Evolutionary conservation across 208 protist genomes (phyloP).

Genomic region (Leishmania aethiopica): DNA sequence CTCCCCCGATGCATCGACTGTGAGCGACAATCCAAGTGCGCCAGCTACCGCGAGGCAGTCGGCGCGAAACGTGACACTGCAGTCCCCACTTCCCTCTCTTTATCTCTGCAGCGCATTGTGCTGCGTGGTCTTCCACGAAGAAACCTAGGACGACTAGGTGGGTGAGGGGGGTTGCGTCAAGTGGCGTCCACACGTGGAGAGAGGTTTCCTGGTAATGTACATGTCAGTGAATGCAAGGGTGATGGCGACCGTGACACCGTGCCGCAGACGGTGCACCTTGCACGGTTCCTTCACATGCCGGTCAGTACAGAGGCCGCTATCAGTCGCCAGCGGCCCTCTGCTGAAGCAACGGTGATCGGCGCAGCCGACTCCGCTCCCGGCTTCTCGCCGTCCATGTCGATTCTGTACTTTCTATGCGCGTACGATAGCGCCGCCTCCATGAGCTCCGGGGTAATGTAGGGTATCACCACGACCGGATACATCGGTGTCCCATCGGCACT

Average conservation of each 20-base stretch:
- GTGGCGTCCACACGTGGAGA: not conserved
- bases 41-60: not conserved
- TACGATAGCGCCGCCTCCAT: constrained; percentile 56
- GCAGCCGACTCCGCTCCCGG: constrained; percentile 20
- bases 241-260: not conserved
- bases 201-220: not conserved
- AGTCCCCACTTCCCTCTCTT: not conserved
- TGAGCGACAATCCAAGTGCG: not conserved
- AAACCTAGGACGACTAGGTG: not conserved
- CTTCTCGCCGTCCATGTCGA: constrained; percentile 71
- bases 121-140: not conserved
- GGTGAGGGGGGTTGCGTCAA: not conserved
- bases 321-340: constrained; percentile 26
- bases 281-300: constrained; percentile 35
- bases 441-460: constrained; percentile 41
- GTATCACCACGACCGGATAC: constrained; percentile 58
- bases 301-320: constrained; percentile 53
- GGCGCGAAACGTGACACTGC: not conserved
- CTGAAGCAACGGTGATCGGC: constrained; percentile 24
- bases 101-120: not conserved
- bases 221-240: not conserved
- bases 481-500: constrained; percentile 10
- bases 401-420: constrained; percentile 76
- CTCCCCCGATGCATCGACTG: too few relatives aligned
- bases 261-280: not conserved